phyloP scores from a whole-genome alignment of 768 basidiomycete species.

The Rhodotorula diobovata region DNA sequence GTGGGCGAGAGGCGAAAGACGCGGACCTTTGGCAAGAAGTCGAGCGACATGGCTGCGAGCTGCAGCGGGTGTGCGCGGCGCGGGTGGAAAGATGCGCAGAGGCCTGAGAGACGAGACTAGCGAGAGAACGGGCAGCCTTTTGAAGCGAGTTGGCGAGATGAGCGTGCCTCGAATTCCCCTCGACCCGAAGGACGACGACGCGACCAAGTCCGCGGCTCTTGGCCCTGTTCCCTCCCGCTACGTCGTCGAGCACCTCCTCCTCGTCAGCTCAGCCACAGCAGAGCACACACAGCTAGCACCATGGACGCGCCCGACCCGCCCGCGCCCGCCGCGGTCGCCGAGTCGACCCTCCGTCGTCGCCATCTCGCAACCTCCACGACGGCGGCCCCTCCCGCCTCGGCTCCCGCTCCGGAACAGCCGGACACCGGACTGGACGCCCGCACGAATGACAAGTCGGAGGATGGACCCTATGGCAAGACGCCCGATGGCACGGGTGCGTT shows the following conservation, averaged over 20 bases:
- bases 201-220: too few relatives aligned
- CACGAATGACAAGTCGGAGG: slow-evolving; percentile 44
- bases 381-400: not conserved
- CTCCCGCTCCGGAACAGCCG: too few relatives aligned
- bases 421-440: too few relatives aligned
- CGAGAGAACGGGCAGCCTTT: not conserved
- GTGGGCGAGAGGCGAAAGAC: not conserved
- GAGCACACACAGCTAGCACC: too few relatives aligned
- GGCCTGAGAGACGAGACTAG: not conserved
- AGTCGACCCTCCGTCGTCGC: not conserved
- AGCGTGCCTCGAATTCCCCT: too few relatives aligned
- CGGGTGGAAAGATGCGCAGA: not conserved
- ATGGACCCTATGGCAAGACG: slow-evolving; percentile 85
- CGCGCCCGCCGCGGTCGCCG: not conserved
- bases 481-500: slow-evolving; percentile 30
- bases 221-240: too few relatives aligned
- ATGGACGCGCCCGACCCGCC: not conserved
- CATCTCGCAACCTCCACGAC: not conserved
- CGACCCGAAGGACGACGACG: too few relatives aligned
- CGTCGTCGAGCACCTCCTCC: too few relatives aligned
- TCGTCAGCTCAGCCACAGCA: not conserved
- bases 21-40: not conserved
- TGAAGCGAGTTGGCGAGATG: not conserved
- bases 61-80: not conserved
- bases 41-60: not conserved